Evolutionary conservation across 2,329 filamentous ascomycete species (phyloP).

Genomic region (Cytospora paraplurivora): DNA sequence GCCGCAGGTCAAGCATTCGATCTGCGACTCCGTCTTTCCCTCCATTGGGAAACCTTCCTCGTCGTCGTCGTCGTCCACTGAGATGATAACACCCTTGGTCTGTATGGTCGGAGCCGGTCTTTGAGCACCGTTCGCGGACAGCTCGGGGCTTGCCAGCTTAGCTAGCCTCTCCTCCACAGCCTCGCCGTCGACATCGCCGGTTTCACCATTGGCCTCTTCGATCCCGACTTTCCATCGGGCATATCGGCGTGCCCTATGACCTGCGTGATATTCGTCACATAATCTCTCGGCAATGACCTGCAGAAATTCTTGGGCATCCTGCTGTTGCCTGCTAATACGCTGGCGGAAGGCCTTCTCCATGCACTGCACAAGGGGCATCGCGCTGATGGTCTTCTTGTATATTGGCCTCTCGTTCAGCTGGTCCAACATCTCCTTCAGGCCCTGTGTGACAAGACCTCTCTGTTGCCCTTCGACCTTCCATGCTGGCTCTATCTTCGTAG

Average conservation of each 20-base stretch:
- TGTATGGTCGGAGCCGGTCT: conserved; percentile 21
- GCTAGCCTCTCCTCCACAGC: conserved; percentile 38
- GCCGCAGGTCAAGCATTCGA: conserved; percentile 86
- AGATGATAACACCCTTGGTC: conserved; percentile 26
- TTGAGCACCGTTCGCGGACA: conserved; percentile 29
- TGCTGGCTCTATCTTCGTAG: conserved; percentile 44
- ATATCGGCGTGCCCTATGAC: conserved; percentile 68
- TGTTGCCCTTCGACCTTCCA: conserved; percentile 72
- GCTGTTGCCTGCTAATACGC: conserved; percentile 89
- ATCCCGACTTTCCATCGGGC: conserved; percentile 44
- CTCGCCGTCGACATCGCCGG: conserved; percentile 34
- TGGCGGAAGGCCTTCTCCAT: conserved; percentile 87
- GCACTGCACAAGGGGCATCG: conserved; percentile 78
- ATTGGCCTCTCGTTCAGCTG: conserved; percentile 90
- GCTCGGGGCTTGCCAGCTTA: conserved; percentile 32
- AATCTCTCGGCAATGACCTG: conserved; percentile 91
- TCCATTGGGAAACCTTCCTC: conserved; percentile 88
- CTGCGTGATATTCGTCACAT: conserved; percentile 92
- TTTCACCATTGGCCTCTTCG: conserved; percentile 20
- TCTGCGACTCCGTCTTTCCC: conserved; percentile 89
- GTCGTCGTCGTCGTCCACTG: conserved; percentile 44
- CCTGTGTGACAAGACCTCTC: conserved; percentile 78
- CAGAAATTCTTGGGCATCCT: conserved; percentile 96
- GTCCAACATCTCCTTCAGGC: conserved; percentile 90
- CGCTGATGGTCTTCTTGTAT: conserved; percentile 90